Evolutionary conservation across 2,329 filamentous ascomycete species (phyloP).

Genomic region (Aspergillus amoenus): DNA sequence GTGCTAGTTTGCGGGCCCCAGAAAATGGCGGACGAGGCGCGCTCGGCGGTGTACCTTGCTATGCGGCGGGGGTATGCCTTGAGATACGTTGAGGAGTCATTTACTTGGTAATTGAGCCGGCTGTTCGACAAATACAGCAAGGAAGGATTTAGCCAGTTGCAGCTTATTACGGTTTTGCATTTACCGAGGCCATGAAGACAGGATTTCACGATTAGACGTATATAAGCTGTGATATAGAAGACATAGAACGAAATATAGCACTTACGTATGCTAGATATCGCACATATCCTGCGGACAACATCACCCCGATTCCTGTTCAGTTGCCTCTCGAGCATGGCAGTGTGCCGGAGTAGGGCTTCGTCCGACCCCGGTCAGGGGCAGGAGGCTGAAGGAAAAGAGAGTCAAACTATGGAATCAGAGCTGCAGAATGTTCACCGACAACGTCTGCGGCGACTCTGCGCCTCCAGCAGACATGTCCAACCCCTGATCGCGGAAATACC

Average conservation of each 20-base stretch:
- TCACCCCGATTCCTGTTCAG: too few species aligned
- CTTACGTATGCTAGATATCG: neutral
- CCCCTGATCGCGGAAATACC: neutral
- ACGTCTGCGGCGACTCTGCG: neutral
- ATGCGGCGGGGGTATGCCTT: constrained; percentile 35
- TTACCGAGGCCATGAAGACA: neutral
- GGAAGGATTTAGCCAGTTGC: too few species aligned
- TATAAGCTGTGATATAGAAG: neutral
- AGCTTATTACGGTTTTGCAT: neutral
- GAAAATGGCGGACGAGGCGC: constrained; percentile 47
- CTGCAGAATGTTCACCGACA: neutral
- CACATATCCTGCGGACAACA: too few species aligned
- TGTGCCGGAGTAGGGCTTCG: too few species aligned
- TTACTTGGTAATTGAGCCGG: constrained; percentile 30
- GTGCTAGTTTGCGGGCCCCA: constrained; percentile 49
- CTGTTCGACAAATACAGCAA: too few species aligned
- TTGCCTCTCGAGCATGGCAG: too few species aligned
- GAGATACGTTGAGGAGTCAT: constrained; percentile 50
- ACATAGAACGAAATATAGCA: neutral
- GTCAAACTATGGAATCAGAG: too few species aligned
- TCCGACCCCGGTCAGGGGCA: too few species aligned
- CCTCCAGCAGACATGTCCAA: neutral
- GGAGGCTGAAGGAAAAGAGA: too few species aligned
- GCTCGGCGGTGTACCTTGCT: constrained; percentile 40
- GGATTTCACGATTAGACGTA: neutral